Evolutionary conservation across 306 rosid species (phyloP).

Genomic region (Trifolium dubium): DNA sequence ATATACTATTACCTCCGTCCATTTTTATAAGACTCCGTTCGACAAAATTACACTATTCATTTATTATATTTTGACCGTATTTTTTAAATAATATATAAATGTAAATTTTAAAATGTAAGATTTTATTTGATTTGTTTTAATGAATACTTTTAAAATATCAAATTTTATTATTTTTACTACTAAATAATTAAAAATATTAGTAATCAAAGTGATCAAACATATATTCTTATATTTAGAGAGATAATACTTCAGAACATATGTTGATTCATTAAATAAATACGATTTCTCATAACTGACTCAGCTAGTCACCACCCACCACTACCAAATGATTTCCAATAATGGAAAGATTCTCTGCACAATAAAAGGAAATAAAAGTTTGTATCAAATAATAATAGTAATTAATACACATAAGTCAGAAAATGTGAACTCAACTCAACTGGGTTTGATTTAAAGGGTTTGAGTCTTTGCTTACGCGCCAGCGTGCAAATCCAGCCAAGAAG

Average conservation of each 20-base stretch:
- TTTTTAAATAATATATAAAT: no score
- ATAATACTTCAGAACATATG: no score
- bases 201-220: neutral
- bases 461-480: slow-evolving; percentile 13
- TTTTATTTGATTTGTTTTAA: no score
- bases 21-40: no score
- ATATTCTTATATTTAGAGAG: no score
- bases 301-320: neutral
- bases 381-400: no score
- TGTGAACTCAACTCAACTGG: slow-evolving; percentile 33
- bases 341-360: slow-evolving; percentile 55
- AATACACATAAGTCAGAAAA: slow-evolving; percentile 30
- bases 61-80: no score
- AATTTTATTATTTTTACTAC: no score
- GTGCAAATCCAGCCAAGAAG: slow-evolving; percentile 38
- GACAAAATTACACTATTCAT: no score
- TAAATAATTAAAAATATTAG: neutral
- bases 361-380: slow-evolving; percentile 30
- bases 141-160: no score
- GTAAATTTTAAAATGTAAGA: no score
- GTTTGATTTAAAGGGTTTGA: neutral
- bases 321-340: slow-evolving; percentile 43
- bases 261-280: neutral
- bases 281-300: neutral
- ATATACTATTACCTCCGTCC: no score